Evolutionary conservation across 2,329 filamentous ascomycete species (phyloP).

Genomic region (Eurotiales sp.): DNA sequence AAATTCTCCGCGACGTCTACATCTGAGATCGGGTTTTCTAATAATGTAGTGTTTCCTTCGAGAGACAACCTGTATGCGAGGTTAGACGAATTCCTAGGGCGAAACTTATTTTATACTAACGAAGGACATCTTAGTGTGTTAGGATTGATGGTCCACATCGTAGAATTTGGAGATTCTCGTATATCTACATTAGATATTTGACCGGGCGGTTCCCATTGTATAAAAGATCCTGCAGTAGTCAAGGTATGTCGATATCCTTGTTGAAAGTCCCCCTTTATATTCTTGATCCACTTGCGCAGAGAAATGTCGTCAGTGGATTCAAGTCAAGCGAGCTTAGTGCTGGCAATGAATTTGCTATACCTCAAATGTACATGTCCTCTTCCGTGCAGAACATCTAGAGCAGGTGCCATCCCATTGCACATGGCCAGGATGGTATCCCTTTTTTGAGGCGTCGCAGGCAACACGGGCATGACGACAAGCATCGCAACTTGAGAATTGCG

Average conservation of each 20-base stretch:
- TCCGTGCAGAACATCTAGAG: not conserved
- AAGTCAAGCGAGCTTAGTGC: not conserved
- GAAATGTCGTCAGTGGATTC: not conserved
- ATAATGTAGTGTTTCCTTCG: not conserved
- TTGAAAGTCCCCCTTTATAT: not conserved
- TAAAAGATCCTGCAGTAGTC: not conserved
- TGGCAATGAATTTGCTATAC: not conserved
- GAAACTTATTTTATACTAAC: no score
- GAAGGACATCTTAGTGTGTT: no score
- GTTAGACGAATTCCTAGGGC: no score
- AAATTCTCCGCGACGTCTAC: not conserved
- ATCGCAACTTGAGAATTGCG: conserved; percentile 4
- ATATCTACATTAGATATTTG: not conserved
- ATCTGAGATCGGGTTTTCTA: not conserved
- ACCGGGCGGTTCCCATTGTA: not conserved
- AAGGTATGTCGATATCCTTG: not conserved
- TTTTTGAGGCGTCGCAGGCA: conserved; percentile 3
- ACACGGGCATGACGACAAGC: not conserved
- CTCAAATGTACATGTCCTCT: not conserved
- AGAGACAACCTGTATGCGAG: no score
- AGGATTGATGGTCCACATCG: no score
- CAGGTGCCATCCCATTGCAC: not conserved
- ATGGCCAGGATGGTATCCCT: not conserved
- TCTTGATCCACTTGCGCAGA: not conserved
- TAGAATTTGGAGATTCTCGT: not conserved